Evolutionary conservation across 2,329 filamentous ascomycete species (phyloP), one percentile per base, ranked within the genome.

Genomic region (Metarhizium humberi): DNA sequence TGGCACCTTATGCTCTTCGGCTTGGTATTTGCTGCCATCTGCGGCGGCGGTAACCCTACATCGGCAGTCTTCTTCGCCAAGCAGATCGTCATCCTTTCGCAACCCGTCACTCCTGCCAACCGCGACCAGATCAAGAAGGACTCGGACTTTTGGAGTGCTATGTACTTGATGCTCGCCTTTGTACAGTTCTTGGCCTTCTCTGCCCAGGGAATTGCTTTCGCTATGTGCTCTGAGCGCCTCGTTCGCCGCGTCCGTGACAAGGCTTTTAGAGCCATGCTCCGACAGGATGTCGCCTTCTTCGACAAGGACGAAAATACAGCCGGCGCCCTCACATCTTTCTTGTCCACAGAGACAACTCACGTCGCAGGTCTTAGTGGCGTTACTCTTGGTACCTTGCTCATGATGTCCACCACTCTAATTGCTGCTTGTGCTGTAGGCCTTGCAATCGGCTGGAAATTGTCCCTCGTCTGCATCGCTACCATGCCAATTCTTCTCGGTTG

Each of bases 211-310:
- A 64, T 88, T 52, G 76, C 85, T 2, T 92, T 97, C 62, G 92
- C 90, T 18, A 85, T 84, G 64, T 92, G 89, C 73, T 94, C 90
- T n/a, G 90, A 95, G 73, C 80, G 84, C 45, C 80, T 97, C 29
- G 81, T 96, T 54, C 88, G 90, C 67, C 85, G 90, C 20, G 90
- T 92, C 1, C 84, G 94, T 62, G 85, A 94, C 69, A 78, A 78
- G 56, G 88, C 91, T 6, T 96, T 99, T 76, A 81, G 92, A 36
- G 79, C 86, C 29, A 90, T 97, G 75, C 82, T 97, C 52, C 88
- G 92, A 60, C 92, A 97, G 71, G 94, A 97, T 59, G 92, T 97
- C 56, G 77, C 84, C 32, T 97, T 92, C 70, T 99, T 96, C 63
- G 94, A 97, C 69, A 79, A 78, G 48, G 89, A 95, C 59, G 87